Conservation (phyloP, 192 early-diverging fungal species). For the Coemansia sp. region DNA sequence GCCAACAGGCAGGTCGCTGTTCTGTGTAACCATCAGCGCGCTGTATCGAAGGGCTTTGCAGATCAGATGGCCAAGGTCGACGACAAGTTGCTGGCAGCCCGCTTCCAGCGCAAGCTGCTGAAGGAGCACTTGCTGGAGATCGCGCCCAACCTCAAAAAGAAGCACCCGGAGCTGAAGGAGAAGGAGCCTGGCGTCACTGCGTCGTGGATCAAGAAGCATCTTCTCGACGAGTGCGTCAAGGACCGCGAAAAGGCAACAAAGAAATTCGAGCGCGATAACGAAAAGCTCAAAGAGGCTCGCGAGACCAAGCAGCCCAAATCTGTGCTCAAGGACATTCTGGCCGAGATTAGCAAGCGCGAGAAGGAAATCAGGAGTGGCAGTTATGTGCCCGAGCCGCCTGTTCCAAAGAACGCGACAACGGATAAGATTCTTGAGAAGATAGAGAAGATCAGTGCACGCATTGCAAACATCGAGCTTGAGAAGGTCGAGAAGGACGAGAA, state of each 20-base stretch:
- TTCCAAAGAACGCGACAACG: slow-evolving; percentile 47
- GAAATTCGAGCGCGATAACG: slow-evolving; percentile 79
- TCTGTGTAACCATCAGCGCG: slow-evolving; percentile 96
- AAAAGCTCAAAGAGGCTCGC: slow-evolving; percentile 69
- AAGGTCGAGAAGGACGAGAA: slow-evolving; percentile 95
- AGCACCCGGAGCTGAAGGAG: slow-evolving; percentile 64
- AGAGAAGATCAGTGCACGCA: slow-evolving; percentile 68
- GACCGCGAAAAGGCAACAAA: slow-evolving; percentile 70
- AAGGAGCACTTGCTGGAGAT: slow-evolving; percentile 69
- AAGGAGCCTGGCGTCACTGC: slow-evolving; percentile 77
- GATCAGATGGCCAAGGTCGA: slow-evolving; percentile 76
- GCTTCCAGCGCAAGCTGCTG: slow-evolving; percentile 82
- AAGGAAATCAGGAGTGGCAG: slow-evolving; percentile 45
- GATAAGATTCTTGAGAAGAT: slow-evolving; percentile 79
- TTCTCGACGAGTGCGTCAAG: slow-evolving; percentile 63
- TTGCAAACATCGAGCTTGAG: slow-evolving; percentile 71
- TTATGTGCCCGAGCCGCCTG: slow-evolving; percentile 30
- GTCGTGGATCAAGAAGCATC: slow-evolving; percentile 72
- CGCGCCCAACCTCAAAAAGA: slow-evolving; percentile 79
- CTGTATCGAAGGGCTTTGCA: slow-evolving; percentile 79
- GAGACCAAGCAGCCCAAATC: slow-evolving; percentile 58
- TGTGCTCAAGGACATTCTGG: slow-evolving; percentile 57
- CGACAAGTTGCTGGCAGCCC: slow-evolving; percentile 84
- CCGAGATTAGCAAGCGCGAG: slow-evolving; percentile 44
- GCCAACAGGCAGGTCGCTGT: slow-evolving; percentile 96